These are phyloP conservation scores for Extremus antarcticus DNA, from an alignment of 495 filamentous ascomycete species.

Conservation along the genomic window DNA sequence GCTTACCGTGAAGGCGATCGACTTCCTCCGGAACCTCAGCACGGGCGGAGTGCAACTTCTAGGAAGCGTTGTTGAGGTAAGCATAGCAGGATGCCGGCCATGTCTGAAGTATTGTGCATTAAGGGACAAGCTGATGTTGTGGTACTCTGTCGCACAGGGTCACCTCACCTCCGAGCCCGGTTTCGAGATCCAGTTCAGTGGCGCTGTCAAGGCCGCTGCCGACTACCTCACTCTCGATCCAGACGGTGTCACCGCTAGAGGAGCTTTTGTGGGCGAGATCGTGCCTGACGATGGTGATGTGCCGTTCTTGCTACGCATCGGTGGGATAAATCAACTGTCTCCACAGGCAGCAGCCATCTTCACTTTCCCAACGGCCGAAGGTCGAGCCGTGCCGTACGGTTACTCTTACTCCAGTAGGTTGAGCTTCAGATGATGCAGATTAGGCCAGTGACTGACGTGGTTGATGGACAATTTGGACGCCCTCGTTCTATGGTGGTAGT, in stretches of 20 bases:
- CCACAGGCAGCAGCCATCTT: constrained; percentile 1
- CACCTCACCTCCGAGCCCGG: constrained; percentile 9
- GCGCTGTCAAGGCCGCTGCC: not conserved
- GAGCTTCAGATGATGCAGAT: not conserved
- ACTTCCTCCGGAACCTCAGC: constrained; percentile 4
- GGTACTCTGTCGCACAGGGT: not conserved
- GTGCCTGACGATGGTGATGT: constrained; percentile 6
- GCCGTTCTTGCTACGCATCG: constrained; percentile 6
- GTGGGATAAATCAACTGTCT: constrained; percentile 4
- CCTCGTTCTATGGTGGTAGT: constrained; percentile 7
- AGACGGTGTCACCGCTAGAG: not conserved
- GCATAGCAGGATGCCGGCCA: not conserved
- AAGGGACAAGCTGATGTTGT: not conserved
- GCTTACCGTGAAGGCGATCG: constrained; percentile 7
- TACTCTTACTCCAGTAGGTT: constrained; percentile 10
- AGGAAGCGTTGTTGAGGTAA: constrained; percentile 1
- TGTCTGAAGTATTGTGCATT: not conserved
- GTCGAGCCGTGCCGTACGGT: constrained; percentile 6
- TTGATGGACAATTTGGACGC: constrained; percentile 7
- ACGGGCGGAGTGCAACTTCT: constrained; percentile 9
- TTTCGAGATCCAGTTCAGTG: constrained; percentile 10
- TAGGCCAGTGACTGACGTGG: not conserved
- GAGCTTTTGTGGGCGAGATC: constrained; percentile 1
- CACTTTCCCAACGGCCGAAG: not conserved
- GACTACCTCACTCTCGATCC: constrained; percentile 9